These are phyloP conservation scores for Halenospora varia DNA, from an alignment of 495 filamentous ascomycete genomes.

Conservation along the genomic window DNA sequence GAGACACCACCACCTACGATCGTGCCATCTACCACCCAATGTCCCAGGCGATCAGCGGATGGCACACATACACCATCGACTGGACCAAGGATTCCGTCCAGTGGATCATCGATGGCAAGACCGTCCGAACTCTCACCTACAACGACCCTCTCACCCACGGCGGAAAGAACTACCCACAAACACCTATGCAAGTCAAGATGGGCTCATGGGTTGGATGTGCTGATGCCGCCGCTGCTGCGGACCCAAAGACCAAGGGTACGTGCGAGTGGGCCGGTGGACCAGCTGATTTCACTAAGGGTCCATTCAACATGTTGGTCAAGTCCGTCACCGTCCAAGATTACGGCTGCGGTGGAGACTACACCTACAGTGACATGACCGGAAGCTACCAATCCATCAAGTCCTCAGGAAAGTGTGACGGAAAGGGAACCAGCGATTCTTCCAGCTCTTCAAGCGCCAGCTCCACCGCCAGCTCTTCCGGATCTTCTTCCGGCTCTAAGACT, in stretches of 20 bases:
- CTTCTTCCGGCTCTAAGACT: not conserved
- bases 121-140: slow-evolving; percentile 64
- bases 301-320: slow-evolving; percentile 82
- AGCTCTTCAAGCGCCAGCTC: not conserved
- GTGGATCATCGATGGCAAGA: slow-evolving; percentile 74
- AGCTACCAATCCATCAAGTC: slow-evolving; percentile 71
- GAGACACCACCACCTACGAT: slow-evolving; percentile 66
- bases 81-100: slow-evolving; percentile 75
- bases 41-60: slow-evolving; percentile 60
- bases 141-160: slow-evolving; percentile 45
- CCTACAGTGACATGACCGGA: slow-evolving; percentile 71
- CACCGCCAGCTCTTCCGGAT: not conserved
- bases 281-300: slow-evolving; percentile 74
- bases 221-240: slow-evolving; percentile 56
- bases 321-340: slow-evolving; percentile 79
- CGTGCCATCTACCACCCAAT: slow-evolving; percentile 68
- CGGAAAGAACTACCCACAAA: slow-evolving; percentile 79
- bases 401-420: slow-evolving; percentile 2
- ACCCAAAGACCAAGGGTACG: slow-evolving; percentile 66
- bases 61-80: slow-evolving; percentile 85
- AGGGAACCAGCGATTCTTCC: not conserved
- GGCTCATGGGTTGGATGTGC: slow-evolving; percentile 61
- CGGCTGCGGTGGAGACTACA: slow-evolving; percentile 77
- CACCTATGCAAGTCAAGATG: slow-evolving; percentile 81
- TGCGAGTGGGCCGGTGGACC: slow-evolving; percentile 83